Evolutionary conservation across 495 filamentous ascomycete genomes (phyloP).

Genomic region (Lentithecium fluviatile): DNA sequence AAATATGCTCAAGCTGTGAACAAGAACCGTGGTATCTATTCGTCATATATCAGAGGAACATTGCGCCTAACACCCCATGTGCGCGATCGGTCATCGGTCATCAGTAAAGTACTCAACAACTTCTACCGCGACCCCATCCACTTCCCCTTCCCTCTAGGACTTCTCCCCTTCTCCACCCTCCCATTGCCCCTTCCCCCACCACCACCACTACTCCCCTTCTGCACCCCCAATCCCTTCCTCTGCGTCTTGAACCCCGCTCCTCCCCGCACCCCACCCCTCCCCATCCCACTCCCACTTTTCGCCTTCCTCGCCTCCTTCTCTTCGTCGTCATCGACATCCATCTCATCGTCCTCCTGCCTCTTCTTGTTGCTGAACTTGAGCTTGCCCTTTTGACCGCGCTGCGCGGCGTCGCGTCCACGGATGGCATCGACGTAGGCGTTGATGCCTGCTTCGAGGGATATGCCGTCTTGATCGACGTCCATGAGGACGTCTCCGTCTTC

Average conservation of each 20-base stretch:
- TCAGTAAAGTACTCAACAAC: no score
- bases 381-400: constrained; percentile 77
- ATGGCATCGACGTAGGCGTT: constrained; percentile 92
- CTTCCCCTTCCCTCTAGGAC: constrained; percentile 2
- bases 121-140: no score
- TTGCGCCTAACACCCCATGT: no score
- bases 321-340: constrained; percentile 69
- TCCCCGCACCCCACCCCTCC: constrained; percentile 36
- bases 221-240: constrained; percentile 50
- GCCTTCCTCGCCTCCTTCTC: constrained; percentile 16
- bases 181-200: not conserved
- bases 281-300: constrained; percentile 20
- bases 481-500: constrained; percentile 58
- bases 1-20: no score
- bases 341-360: constrained; percentile 61
- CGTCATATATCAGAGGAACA: no score
- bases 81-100: no score
- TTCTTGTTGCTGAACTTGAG: constrained; percentile 80
- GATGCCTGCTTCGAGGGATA: constrained; percentile 60
- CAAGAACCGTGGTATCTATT: no score
- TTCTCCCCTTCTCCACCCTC: constrained; percentile 18
- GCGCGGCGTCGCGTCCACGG: constrained; percentile 75
- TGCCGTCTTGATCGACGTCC: constrained; percentile 42
- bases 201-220: constrained; percentile 44
- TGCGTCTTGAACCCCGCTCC: no score